Conservation (phyloP, 192 early-diverging fungal species). For the Backusella tuberculispora region DNA sequence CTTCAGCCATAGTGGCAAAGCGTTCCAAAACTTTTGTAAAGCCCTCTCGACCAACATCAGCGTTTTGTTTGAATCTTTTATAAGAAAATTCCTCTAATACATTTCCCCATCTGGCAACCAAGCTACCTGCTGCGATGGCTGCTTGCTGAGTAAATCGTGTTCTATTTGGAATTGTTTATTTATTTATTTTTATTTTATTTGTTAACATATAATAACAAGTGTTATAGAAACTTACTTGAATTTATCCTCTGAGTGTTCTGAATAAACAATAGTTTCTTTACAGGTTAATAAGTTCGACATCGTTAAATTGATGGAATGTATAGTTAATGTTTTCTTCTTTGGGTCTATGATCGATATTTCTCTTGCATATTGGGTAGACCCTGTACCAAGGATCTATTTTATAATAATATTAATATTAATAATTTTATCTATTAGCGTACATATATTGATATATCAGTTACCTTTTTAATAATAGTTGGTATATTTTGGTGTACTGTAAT, state of each 20-base stretch:
- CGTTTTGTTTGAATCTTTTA: constrained; percentile 89
- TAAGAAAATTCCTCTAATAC: constrained; percentile 87
- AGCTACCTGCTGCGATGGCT: constrained; percentile 75
- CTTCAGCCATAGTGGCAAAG: constrained; percentile 49
- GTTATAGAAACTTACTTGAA: constrained; percentile 40
- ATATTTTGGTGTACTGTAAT: constrained; percentile 86
- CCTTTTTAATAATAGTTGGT: constrained; percentile 72
- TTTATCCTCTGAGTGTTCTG: constrained; percentile 59
- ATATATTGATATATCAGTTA: constrained; percentile 29
- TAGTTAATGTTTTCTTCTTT: constrained; percentile 65
- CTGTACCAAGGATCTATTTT: constrained; percentile 66
- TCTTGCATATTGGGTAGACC: constrained; percentile 78
- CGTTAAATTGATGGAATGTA: constrained; percentile 84
- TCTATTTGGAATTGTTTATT: constrained; percentile 25
- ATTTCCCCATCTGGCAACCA: constrained; percentile 66
- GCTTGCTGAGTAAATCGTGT: constrained; percentile 86
- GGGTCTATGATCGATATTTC: constrained; percentile 92
- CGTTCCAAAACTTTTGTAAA: constrained; percentile 85
- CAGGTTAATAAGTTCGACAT: constrained; percentile 84
- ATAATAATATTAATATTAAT: not conserved
- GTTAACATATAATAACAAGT: not conserved
- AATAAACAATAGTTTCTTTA: constrained; percentile 86
- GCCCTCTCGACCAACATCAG: constrained; percentile 79
- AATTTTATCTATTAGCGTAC: not conserved
- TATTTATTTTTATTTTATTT: not conserved